Conservation (phyloP, 352 stramenopile species). For the Pythium angustatum region DNA sequence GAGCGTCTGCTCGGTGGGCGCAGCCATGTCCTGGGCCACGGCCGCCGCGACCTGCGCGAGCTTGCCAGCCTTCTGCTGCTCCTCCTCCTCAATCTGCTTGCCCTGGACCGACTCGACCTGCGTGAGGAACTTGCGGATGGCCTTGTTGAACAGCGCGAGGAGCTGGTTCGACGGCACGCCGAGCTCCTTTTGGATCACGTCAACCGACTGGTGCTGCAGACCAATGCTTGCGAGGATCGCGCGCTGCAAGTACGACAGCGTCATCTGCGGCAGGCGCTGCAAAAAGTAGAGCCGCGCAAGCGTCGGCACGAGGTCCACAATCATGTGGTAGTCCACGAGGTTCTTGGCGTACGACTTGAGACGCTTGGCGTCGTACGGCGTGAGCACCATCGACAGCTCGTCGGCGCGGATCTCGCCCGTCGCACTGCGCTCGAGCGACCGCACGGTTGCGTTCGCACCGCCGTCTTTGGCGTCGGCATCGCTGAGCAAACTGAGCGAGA, state of each 20-base stretch:
- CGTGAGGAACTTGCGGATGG: constrained; percentile 87
- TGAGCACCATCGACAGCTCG: constrained; percentile 94
- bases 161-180: constrained; percentile 95
- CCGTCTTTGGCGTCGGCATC: constrained; percentile 37
- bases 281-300: constrained; percentile 97
- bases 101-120: constrained; percentile 79
- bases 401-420: constrained; percentile 75
- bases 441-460: constrained; percentile 1
- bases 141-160: constrained; percentile 98
- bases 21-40: constrained; percentile 72
- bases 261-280: constrained; percentile 90
- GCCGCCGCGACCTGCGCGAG: constrained; percentile 62
- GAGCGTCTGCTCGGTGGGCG: constrained; percentile 80
- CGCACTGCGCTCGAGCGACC: constrained; percentile 57
- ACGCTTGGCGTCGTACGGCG: constrained; percentile 97
- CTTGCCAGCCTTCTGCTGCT: constrained; percentile 49
- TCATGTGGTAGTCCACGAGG: constrained; percentile 99
- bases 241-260: constrained; percentile 95
- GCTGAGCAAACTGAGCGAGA: constrained; percentile 92
- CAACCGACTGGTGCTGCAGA: constrained; percentile 92
- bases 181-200: constrained; percentile 93
- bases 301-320: constrained; percentile 96
- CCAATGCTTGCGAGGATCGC: constrained; percentile 96
- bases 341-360: constrained; percentile 98
- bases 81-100: constrained; percentile 86